Base-by-base conservation (phyloP, 345 rosid species). In the Dipteronia sinensis region DNA sequence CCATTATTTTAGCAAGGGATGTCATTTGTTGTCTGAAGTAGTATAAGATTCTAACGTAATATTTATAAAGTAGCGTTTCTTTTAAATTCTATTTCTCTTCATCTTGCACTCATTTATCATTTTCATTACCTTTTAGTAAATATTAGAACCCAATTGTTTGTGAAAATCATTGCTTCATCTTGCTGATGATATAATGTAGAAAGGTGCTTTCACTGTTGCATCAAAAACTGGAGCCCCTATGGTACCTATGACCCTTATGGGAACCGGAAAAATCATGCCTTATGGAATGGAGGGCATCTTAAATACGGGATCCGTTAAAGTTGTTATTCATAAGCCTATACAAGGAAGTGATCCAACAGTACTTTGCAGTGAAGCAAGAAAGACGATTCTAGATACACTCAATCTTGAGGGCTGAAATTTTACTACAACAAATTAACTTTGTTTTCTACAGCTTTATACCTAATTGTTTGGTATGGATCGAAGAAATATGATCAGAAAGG, bases 181-280 rank as follows among this genome's bases (percentile, higher is more conserved):
- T 84, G 70, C 38, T 77, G 16, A 10, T 73, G 67, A 68, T 78
- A 16, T 42, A 6, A 42, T 83, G 78, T 82, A 94, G 99, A 96
- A 89, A 89, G 99, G 99, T 13, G 99, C 99, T 67, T 96, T 96
- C 87, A 87, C 90, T 23, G 76, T 96, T 58, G 99, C 99, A 13
- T 86, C 89, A 20, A 96, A 94, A 89, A 89, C 92, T 0, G 83
- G 89, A 77, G 99, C 86, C 23, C 95, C 95, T 4, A 92, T 94
- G 6, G 86, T 96, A 29, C 99, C 98, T 6, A 87, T 96, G 71
- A 91, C 98, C 61, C 78, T 94, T 47, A 82, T 90, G 74, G 99
- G 98, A 80, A 92, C 99, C 42, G 98, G 99, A n/a, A 76, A 85
- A 76, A 91, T 94, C 82, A 94, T 94, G 99, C 99, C 98, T n/a